phyloP scores from a whole-genome alignment of 2,329 filamentous ascomycete genomes.

The Stromatinia cepivora region DNA sequence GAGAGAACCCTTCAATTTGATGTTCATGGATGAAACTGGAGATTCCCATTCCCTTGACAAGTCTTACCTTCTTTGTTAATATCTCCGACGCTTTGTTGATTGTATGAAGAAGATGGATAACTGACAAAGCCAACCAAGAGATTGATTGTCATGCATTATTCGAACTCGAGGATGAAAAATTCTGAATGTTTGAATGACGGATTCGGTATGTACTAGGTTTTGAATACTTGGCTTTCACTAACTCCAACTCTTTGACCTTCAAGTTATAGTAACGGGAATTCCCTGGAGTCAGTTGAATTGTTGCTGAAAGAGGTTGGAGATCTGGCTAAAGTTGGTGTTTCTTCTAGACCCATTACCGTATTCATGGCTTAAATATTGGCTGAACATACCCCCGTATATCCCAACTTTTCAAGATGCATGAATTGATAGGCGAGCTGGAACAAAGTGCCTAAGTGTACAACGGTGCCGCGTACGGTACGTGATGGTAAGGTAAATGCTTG shows the following conservation, averaged over 20 bases:
- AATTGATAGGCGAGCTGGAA: slow-evolving; percentile 11
- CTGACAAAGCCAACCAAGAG: background rate
- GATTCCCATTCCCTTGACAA: background rate
- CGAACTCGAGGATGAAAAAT: too few species aligned
- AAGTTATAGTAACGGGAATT: background rate
- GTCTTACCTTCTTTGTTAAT: background rate
- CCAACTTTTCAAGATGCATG: background rate
- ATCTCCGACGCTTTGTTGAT: slow-evolving; percentile 3
- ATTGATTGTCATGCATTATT: background rate
- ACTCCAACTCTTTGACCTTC: background rate
- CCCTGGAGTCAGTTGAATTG: background rate
- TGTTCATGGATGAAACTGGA: slow-evolving; percentile 5
- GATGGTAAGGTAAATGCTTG: background rate
- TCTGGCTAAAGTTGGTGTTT: background rate
- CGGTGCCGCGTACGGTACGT: slow-evolving; percentile 4
- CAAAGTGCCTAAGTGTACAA: background rate
- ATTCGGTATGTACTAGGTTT: background rate
- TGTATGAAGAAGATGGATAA: background rate
- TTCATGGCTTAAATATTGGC: slow-evolving; percentile 6
- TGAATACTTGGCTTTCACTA: background rate
- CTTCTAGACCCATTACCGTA: slow-evolving; percentile 4
- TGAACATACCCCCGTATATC: background rate
- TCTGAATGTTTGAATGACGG: background rate
- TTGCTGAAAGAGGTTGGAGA: background rate
- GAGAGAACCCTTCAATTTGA: background rate